Base-by-base conservation (phyloP, 1,284 basidiomycete genomes). In the Cryptococcus jaspeensis region DNA sequence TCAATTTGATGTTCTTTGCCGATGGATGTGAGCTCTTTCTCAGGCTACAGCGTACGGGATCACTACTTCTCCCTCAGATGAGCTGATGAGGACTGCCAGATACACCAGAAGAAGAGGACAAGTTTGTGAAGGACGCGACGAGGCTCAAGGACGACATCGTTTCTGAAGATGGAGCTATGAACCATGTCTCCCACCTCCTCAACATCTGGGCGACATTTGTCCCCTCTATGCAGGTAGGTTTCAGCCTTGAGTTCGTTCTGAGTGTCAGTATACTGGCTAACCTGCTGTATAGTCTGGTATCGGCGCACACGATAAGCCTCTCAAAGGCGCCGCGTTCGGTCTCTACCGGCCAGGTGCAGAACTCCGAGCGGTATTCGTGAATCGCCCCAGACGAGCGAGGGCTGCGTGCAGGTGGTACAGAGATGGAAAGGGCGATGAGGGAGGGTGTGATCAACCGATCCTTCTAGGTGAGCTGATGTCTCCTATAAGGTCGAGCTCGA, bases 201-300 rank as follows among this genome's bases (percentile, higher is more conserved):
- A 92, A 92, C 67, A 87, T 92, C 62, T 92, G 87, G 86, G 89
- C 84, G 0, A 87, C 87, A 0, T 92, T 89, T 65, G 81, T 85
- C 7, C 85, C 88, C 0, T 67, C 32, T 80, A 84, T 74, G 79
- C 83, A 64, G 81, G 86, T 85, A 59, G 52, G 82, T 65, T 36
- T 50, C 40, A 22, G 28, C 40, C n/a, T 38, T 50, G 8, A 20
- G 9, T 49, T 16, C 18, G 35, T 58, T 35, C 37, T 44, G 37
- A 56, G n/a, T n/a, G n/a, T n/a, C n/a, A n/a, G n/a, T n/a, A n/a
- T n/a, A 12, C 20, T 32, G 20, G 48, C 41, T 20, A 20, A 16
- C 11, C 13, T 15, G 23, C 32, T 36, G 35, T 18, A n/a, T 63
- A 90, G 88, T 88, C 86, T 54, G 90, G 90, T 2, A 81, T 91